Evolutionary conservation across 768 basidiomycete genomes (phyloP).

Genomic region (Infundibulicybe gibba): DNA sequence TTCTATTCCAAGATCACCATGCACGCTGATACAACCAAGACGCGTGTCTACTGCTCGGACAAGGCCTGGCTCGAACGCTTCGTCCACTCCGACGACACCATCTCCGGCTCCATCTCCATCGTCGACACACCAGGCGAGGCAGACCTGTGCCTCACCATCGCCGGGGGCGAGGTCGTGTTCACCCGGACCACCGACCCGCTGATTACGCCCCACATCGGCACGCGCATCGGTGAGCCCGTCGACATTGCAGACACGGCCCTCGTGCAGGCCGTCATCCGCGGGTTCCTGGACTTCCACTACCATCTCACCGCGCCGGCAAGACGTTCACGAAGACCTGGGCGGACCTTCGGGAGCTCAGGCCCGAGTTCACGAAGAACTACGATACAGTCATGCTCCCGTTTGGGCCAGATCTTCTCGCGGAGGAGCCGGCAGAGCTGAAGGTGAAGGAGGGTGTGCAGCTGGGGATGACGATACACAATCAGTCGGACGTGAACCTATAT

Average conservation of each 20-base stretch:
- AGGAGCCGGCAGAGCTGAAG: not conserved
- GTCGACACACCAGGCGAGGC: constrained; percentile 12
- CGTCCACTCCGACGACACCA: constrained; percentile 11
- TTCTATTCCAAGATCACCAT: constrained; percentile 23
- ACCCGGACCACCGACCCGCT: not conserved
- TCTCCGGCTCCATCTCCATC: constrained; percentile 9
- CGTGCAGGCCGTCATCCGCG: not conserved
- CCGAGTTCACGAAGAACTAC: not conserved
- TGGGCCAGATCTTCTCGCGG: not conserved
- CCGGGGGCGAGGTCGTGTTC: not conserved
- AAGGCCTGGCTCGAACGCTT: constrained; percentile 19
- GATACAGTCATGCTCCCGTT: not conserved
- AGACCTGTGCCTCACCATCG: not conserved
- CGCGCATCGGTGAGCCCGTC: not conserved
- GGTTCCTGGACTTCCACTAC: not conserved
- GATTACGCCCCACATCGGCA: not conserved
- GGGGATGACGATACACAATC: constrained; percentile 9
- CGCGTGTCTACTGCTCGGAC: constrained; percentile 20
- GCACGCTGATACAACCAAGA: constrained; percentile 5
- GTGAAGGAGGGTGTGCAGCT: not conserved
- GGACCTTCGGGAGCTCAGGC: constrained; percentile 1
- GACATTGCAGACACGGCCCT: not conserved
- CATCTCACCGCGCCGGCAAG: not conserved
- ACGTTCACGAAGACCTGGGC: not conserved
- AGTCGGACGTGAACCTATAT: constrained; percentile 7